Conservation (phyloP, 1,139 yeast species). For the Diutina pseudorugosa region DNA sequence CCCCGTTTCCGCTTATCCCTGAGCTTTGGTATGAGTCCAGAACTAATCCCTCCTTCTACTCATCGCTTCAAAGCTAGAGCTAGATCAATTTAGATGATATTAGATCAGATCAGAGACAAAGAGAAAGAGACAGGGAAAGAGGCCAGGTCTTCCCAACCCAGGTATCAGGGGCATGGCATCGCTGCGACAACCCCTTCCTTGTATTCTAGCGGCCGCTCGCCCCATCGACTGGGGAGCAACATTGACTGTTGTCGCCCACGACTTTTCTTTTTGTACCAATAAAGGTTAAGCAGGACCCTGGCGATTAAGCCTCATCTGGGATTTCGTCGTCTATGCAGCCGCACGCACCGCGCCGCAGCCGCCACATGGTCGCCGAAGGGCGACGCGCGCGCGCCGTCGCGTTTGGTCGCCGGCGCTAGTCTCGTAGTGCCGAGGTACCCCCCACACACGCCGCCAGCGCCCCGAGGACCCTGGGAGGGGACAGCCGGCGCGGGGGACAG, state of each 20-base stretch:
- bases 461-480: too few species aligned
- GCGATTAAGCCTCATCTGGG: neutral
- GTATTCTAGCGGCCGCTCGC: neutral
- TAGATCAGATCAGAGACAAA: too few species aligned
- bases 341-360: neutral
- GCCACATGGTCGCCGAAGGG: neutral
- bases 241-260: neutral
- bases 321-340: neutral
- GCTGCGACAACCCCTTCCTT: neutral
- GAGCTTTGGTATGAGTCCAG: too few species aligned
- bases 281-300: neutral
- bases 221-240: neutral
- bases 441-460: neutral
- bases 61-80: too few species aligned
- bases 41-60: too few species aligned
- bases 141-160: too few species aligned
- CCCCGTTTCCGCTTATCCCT: too few species aligned
- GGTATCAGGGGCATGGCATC: neutral
- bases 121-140: too few species aligned
- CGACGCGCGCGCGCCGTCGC: neutral
- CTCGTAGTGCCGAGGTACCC: too few species aligned
- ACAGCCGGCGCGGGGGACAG: too few species aligned
- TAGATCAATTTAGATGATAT: too few species aligned
- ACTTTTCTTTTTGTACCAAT: neutral
- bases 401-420: too few species aligned